Base-by-base conservation (phyloP, 495 filamentous ascomycete genomes). In the Cercophora sp. region DNA sequence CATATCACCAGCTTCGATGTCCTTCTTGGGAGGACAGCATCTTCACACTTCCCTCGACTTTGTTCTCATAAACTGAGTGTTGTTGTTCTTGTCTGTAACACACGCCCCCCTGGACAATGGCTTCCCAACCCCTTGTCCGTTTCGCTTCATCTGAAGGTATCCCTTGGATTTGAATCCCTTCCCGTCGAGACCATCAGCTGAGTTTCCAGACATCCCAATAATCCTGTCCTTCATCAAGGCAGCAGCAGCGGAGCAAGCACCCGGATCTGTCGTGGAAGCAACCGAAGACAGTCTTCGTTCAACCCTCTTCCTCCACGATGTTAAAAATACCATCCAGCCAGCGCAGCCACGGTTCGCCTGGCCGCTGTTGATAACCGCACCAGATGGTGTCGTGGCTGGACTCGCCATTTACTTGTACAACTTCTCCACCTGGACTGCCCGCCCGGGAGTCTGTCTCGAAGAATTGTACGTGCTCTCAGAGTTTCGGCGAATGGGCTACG, bases 381-480 rank as follows among this genome's bases (percentile, higher is more conserved):
- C 42, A 5, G 32, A 46, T 10, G 29, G n/a, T 2, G 13, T 10
- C 6, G 16, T 26, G 4, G 42, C 43, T 10, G 41, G 51, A 1
- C 27, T 47, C 13, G 29, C 43, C 23, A 48, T 54, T 15, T 48
- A 47, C 42, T 39, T 47, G 18, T 39, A 54, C 31, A 54, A 36
- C 34, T 54, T 24, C 1, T 54, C 51, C 23, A 47, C 41, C 1
- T 54, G 51, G 51, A 18, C 3, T 5, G 51, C 41, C 3, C 26
- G 18, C 8, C 51, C 51, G 1, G 51, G 51, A 2, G 15, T 54
- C 18, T 47, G 26, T 22, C 22, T 54, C 8, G 51, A 54, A 20
- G 51, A 54, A 24, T n/a, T 54, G 6, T 54, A 46, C 19, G 51
- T 54, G 8, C 31, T 54, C 25, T 42, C 51, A 5, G 41, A 46